phyloP scores from a whole-genome alignment of 495 filamentous ascomycete genomes.

The Cercophora newfieldiana region DNA sequence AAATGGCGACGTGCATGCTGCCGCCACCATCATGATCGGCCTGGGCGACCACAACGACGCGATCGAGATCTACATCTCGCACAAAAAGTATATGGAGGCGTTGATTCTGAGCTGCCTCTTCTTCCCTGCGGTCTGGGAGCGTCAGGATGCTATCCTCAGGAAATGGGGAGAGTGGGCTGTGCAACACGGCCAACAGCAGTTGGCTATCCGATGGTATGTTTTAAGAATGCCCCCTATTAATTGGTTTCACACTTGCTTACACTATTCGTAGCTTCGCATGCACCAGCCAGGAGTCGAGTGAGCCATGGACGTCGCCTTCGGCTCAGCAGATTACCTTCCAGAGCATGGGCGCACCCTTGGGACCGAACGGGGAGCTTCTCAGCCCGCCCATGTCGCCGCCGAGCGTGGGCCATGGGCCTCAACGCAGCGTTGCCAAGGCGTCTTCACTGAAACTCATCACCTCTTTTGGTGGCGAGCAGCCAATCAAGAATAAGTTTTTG shows the following conservation, averaged over 20 bases:
- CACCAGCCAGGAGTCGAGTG: constrained; percentile 68
- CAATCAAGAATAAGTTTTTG: constrained; percentile 59
- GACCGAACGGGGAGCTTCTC: constrained; percentile 43
- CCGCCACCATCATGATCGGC: constrained; percentile 86
- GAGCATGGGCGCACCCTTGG: constrained; percentile 45
- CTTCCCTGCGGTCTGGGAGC: constrained; percentile 80
- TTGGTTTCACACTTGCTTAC: constrained; percentile 12
- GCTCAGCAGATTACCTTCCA: constrained; percentile 67
- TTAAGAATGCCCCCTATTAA: neutral
- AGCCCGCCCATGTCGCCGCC: constrained; percentile 62
- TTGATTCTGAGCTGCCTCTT: constrained; percentile 75
- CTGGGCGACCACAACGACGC: constrained; percentile 93
- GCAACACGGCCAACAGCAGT: constrained; percentile 78
- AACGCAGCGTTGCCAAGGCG: constrained; percentile 66
- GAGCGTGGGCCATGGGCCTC: constrained; percentile 48
- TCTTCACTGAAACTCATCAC: constrained; percentile 94
- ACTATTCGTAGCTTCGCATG: constrained; percentile 64
- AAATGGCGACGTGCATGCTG: constrained; percentile 86
- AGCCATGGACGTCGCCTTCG: constrained; percentile 82
- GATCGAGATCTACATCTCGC: constrained; percentile 93
- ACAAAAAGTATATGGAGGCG: constrained; percentile 88
- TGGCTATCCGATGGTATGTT: constrained; percentile 81
- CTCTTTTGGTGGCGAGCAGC: constrained; percentile 65
- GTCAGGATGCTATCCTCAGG: constrained; percentile 80
- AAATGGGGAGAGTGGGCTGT: constrained; percentile 96